Evolutionary conservation across 2,329 filamentous ascomycete species (phyloP).

Genomic region (Hypoxylon sp.): DNA sequence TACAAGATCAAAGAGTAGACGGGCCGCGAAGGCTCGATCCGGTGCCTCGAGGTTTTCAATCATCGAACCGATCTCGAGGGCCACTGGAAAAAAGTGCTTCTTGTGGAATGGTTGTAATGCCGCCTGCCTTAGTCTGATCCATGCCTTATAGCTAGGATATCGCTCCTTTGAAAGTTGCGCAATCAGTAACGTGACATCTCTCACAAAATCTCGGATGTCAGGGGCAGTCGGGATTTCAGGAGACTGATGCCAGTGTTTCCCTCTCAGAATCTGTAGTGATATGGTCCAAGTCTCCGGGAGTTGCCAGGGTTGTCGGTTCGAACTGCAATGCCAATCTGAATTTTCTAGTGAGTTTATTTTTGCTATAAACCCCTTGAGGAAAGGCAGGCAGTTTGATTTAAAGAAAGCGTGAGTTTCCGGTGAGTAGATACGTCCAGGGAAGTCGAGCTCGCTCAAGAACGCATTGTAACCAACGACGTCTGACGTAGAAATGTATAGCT

Average conservation of each 20-base stretch:
- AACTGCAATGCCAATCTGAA: constrained; percentile 16
- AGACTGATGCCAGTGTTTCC: constrained; percentile 6
- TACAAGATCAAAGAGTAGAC: constrained; percentile 24
- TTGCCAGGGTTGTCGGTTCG: constrained; percentile 10
- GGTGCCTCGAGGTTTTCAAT: background rate
- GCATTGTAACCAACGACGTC: background rate
- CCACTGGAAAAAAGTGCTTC: constrained; percentile 5
- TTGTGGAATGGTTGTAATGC: constrained; percentile 8
- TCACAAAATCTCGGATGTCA: constrained; percentile 7
- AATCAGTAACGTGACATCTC: constrained; percentile 11
- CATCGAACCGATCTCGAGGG: constrained; percentile 14
- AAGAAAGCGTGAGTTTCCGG: constrained; percentile 1
- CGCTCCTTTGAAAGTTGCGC: background rate
- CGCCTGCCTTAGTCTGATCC: constrained; percentile 11
- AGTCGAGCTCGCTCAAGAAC: constrained; percentile 4
- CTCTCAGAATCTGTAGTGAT: constrained; percentile 16
- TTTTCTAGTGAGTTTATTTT: constrained; percentile 38
- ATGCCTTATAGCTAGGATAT: background rate
- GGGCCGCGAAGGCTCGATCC: constrained; percentile 7
- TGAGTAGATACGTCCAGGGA: constrained; percentile 14
- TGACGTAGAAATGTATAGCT: background rate
- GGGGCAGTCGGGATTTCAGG: background rate
- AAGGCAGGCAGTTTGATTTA: constrained; percentile 43
- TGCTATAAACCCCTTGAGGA: constrained; percentile 41
- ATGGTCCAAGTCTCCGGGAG: constrained; percentile 29